Percentiles rank a stretch among this genome's conserved stretches.
Conservation (phyloP, 2,329 filamentous ascomycete species). For the Xylaria arbuscula region DNA sequence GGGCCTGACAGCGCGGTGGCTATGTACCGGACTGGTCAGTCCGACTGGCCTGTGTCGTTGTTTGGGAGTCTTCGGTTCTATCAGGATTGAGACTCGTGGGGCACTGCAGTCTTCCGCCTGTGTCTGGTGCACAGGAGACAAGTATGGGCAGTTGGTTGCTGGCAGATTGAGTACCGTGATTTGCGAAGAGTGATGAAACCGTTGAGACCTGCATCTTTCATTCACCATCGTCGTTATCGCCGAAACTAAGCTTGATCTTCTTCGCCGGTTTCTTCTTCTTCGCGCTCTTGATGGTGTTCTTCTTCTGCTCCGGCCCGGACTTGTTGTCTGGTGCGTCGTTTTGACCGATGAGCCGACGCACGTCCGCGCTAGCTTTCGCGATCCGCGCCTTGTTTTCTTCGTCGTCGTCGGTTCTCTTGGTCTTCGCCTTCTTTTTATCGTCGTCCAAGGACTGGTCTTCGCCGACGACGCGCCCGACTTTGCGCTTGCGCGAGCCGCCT, state of each 20-base stretch:
- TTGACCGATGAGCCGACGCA: conserved; percentile 26
- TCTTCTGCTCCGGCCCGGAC: conserved; percentile 3
- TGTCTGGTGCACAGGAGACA: not conserved
- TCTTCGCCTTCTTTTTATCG: conserved; percentile 34
- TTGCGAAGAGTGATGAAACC: not conserved
- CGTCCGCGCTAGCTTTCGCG: conserved; percentile 41
- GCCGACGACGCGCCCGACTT: conserved; percentile 63
- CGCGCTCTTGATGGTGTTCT: conserved; percentile 23
- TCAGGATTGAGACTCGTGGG: not conserved
- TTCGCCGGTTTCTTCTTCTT: conserved; percentile 67
- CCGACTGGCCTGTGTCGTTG: not conserved
- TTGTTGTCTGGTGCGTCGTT: not conserved
- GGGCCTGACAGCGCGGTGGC: not conserved
- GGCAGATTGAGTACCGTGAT: no score
- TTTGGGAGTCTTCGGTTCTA: not conserved
- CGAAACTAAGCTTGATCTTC: conserved; percentile 76
- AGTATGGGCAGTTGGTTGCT: no score
- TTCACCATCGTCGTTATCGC: conserved; percentile 67
- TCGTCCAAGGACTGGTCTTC: conserved; percentile 46
- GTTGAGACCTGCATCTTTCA: conserved; percentile 29
- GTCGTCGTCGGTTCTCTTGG: conserved; percentile 34
- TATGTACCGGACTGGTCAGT: no score
- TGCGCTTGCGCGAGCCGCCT: conserved; percentile 65
- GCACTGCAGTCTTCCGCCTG: not conserved
- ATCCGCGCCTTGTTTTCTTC: conserved; percentile 34